Conservation (phyloP, 2,329 filamentous ascomycete species). For the Colletotrichum incanum region DNA sequence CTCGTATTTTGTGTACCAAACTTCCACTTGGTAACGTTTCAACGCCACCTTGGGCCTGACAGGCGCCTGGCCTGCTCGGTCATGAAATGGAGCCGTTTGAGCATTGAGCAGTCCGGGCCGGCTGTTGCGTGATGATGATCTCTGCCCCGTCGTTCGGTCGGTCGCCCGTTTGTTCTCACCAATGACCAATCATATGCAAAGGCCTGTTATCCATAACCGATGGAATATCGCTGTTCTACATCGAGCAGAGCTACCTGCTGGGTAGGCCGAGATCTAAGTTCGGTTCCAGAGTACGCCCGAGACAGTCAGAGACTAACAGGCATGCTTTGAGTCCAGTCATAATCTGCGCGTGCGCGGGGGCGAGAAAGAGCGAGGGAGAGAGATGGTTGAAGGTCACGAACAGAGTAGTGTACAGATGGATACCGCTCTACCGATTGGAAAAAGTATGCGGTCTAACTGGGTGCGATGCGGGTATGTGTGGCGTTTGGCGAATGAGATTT, state of each 20-base stretch:
- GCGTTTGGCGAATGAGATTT: not conserved
- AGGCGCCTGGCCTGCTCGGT: not conserved
- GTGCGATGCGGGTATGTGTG: not conserved
- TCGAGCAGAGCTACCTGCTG: not conserved
- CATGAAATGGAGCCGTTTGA: not conserved
- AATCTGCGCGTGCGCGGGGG: not conserved
- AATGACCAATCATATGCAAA: not conserved
- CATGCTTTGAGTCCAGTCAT: not conserved
- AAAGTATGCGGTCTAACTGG: not conserved
- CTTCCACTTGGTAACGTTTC: not conserved
- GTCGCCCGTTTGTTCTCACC: not conserved
- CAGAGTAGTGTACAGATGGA: not conserved
- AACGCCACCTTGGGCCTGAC: not conserved
- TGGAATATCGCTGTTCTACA: not conserved
- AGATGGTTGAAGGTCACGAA: not conserved
- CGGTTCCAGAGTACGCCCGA: not conserved
- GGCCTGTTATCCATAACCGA: not conserved
- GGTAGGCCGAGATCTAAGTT: not conserved
- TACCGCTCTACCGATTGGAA: not conserved
- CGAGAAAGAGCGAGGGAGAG: not conserved
- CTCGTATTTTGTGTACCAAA: not conserved
- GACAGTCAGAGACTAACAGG: not conserved
- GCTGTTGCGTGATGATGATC: not conserved
- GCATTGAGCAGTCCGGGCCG: not conserved
- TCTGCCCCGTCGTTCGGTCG: not conserved